Evolutionary conservation across 306 rosid genomes (phyloP), one percentile per base, ranked within the genome.

Genomic region (Acacia acuminata): DNA sequence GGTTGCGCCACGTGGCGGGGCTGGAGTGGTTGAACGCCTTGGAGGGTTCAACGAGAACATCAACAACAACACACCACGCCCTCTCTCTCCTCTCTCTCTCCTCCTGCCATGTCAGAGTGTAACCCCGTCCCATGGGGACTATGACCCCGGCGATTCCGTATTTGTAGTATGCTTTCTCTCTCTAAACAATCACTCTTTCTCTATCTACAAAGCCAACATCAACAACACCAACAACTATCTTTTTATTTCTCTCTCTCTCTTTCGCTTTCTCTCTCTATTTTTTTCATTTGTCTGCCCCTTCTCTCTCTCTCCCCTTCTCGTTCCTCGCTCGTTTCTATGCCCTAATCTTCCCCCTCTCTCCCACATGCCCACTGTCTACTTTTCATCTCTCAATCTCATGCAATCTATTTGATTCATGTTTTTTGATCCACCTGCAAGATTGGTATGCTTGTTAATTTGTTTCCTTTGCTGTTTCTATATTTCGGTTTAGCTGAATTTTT

Each of bases 141-240:
- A 83, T 87, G 93, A 91, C 91, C 92, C 91, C 93, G 94, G 92
- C 94, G 97, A 91, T 85, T 89, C 97, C 97, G 94, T 91, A 89
- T 85, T 86, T 89, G 90, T 87, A 77, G 81, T 85, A 82, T 75
- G 58, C 85, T 84, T 56, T 88, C 89, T 90, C 93, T 91, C 84
- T 92, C 88, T 90, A 80, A 71, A 12, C 45, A 44, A 71, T 77
- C 56, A 8, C 76, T 56, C 81, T 73, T 61, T 88, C 84, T 85
- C 86, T 84, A 79, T 81, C 81, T 64, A 75, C 53, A 82, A 11
- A 71, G 70, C 76, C 82, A 67, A 82, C 77, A 86, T 25, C 84
- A 73, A 77, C 84, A 70, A 84, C 85, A 84, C 64, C 81, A 90
- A 84, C 82, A 86, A 84, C 89, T 79, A 38, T 78, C 86, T 86